phyloP scores from a whole-genome alignment of 2,329 filamentous ascomycete genomes.

The Hortaea werneckii region DNA sequence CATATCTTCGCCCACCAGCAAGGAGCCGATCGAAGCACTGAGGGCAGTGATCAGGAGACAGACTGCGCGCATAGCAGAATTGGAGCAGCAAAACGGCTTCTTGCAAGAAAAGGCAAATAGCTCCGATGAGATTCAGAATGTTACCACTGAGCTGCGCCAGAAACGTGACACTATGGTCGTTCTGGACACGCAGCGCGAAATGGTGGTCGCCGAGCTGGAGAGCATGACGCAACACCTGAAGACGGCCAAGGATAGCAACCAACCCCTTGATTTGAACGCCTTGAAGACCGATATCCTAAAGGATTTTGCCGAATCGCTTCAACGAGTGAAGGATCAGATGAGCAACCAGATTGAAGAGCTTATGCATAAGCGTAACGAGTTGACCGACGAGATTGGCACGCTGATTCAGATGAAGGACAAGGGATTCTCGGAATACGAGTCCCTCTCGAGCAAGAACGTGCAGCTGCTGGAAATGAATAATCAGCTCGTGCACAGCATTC shows the following conservation, averaged over 20 bases:
- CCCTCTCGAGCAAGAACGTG: constrained; percentile 84
- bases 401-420: constrained; percentile 81
- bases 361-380: constrained; percentile 72
- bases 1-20: constrained; percentile 42
- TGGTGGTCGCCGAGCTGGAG: constrained; percentile 86
- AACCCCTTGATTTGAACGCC: constrained; percentile 67
- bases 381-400: constrained; percentile 75
- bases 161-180: constrained; percentile 94
- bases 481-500: constrained; percentile 85
- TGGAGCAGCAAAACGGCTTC: constrained; percentile 65
- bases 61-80: constrained; percentile 75
- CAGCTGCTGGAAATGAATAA: constrained; percentile 94
- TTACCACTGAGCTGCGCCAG: constrained; percentile 80
- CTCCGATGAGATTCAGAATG: constrained; percentile 55
- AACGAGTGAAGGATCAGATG: constrained; percentile 71
- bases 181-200: constrained; percentile 86
- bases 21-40: constrained; percentile 35
- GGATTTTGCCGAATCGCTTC: constrained; percentile 52
- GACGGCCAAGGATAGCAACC: constrained; percentile 70
- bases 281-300: constrained; percentile 52
- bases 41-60: constrained; percentile 58
- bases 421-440: constrained; percentile 89
- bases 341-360: constrained; percentile 70
- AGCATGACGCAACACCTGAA: constrained; percentile 82
- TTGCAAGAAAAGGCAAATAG: constrained; percentile 45